These are phyloP conservation scores for Aquilaria agallochum DNA, from an alignment of 441 rosid genomes.

Conservation along the genomic window DNA sequence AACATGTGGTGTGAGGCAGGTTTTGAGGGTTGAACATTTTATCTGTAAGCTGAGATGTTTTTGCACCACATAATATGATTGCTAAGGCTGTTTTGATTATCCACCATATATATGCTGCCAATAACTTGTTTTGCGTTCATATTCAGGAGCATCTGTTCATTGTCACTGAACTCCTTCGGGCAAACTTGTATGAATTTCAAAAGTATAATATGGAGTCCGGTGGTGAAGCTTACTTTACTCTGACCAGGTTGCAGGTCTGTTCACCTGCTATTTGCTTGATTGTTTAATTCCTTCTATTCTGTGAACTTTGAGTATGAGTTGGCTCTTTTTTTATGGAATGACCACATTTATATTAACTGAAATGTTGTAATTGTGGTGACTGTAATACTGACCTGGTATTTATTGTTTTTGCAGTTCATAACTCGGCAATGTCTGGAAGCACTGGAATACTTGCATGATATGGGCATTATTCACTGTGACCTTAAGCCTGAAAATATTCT, in stretches of 20 bases:
- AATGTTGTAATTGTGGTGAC: neutral
- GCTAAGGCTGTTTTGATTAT: neutral
- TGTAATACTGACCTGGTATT: neutral
- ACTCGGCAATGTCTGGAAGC: slow-evolving; percentile 92
- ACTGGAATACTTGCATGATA: slow-evolving; percentile 61
- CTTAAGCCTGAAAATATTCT: slow-evolving; percentile 91
- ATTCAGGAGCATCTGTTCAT: slow-evolving; percentile 92
- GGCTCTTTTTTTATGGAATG: neutral
- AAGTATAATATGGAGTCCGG: slow-evolving; percentile 87
- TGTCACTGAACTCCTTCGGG: slow-evolving; percentile 87
- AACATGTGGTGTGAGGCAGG: too few relatives aligned
- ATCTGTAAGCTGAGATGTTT: too few relatives aligned
- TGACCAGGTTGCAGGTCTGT: slow-evolving; percentile 75
- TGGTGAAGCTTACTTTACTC: slow-evolving; percentile 71
- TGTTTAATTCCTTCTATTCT: neutral
- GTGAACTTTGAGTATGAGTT: neutral
- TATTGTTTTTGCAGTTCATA: slow-evolving; percentile 39
- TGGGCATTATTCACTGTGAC: slow-evolving; percentile 97
- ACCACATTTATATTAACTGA: neutral
- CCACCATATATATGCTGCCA: neutral
- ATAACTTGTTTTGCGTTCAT: slow-evolving; percentile 1
- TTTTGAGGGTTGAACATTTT: too few relatives aligned
- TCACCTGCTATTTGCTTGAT: slow-evolving; percentile 7
- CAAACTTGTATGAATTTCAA: slow-evolving; percentile 88
- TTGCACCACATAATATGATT: neutral